Percentiles rank a stretch among this genome's conserved stretches.
These are phyloP conservation scores for Cryomyces minteri DNA, from an alignment of 495 filamentous ascomycete genomes.

Conservation along the genomic window DNA sequence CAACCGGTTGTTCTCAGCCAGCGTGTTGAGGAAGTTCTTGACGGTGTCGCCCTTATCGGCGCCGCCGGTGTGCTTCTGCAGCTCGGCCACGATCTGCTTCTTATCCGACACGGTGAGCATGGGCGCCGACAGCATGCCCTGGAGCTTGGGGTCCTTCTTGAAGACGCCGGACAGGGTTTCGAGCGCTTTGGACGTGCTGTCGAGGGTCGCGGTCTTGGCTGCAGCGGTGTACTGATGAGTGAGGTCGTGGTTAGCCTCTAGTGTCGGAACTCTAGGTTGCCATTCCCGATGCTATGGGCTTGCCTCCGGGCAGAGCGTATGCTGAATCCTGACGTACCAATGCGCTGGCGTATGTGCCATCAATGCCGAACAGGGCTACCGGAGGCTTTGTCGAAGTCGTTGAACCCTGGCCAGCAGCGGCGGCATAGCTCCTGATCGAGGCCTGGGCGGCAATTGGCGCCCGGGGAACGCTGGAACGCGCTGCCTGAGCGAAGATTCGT, in stretches of 20 bases:
- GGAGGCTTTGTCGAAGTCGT: constrained; percentile 47
- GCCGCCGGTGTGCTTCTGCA: constrained; percentile 56
- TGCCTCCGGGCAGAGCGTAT: too few relatives aligned
- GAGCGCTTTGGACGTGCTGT: constrained; percentile 61
- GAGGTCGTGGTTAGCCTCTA: too few relatives aligned
- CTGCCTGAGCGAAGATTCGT: constrained; percentile 38
- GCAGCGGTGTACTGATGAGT: constrained; percentile 73
- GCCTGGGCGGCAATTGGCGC: constrained; percentile 17
- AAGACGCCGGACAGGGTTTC: constrained; percentile 48
- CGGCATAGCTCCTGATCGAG: constrained; percentile 49
- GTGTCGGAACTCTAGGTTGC: too few relatives aligned
- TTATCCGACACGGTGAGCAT: constrained; percentile 65
- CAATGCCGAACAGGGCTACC: constrained; percentile 80
- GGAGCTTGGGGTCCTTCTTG: constrained; percentile 65
- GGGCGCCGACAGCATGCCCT: constrained; percentile 54
- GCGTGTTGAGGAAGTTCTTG: constrained; percentile 78
- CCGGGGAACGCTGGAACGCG: constrained; percentile 35
- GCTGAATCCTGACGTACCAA: constrained; percentile 44
- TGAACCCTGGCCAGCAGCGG: constrained; percentile 32
- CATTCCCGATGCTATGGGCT: background rate
- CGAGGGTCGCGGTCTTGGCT: constrained; percentile 68
- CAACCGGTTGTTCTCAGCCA: constrained; percentile 93
- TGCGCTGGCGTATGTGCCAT: constrained; percentile 95
- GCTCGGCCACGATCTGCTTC: constrained; percentile 60
- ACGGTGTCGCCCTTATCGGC: constrained; percentile 59